Conservation (phyloP, 2,329 filamentous ascomycete species). For the Colletotrichum sp. region DNA sequence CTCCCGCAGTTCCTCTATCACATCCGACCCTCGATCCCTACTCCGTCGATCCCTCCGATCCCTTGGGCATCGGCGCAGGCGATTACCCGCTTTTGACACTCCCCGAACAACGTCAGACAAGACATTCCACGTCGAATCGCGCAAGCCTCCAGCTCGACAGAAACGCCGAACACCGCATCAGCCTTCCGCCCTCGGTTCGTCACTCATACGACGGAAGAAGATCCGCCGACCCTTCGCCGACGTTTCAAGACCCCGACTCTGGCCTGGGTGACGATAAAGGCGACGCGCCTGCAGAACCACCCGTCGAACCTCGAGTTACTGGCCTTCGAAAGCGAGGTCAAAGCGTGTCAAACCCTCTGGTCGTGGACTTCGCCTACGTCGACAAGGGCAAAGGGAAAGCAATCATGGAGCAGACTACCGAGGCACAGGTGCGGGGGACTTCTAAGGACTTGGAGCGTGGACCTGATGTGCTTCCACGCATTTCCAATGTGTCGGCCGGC, state of each 20-base stretch:
- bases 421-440: slow-evolving; percentile 39
- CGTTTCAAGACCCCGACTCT: slow-evolving; percentile 21
- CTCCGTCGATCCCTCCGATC: slow-evolving; percentile 39
- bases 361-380: slow-evolving; percentile 21
- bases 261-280: slow-evolving; percentile 11
- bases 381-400: slow-evolving; percentile 59
- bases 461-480: slow-evolving; percentile 45
- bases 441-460: slow-evolving; percentile 62
- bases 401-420: slow-evolving; percentile 47
- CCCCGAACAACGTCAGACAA: slow-evolving; percentile 52
- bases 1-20: slow-evolving; percentile 54
- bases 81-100: slow-evolving; percentile 58
- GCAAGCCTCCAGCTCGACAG: slow-evolving; percentile 58
- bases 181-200: slow-evolving; percentile 58
- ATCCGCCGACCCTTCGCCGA: slow-evolving; percentile 34
- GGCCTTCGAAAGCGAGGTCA: slow-evolving; percentile 31
- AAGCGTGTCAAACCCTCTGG: slow-evolving; percentile 28
- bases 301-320: slow-evolving; percentile 18
- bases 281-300: slow-evolving; percentile 1
- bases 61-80: slow-evolving; percentile 42
- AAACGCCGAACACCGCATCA: slow-evolving; percentile 53
- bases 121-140: slow-evolving; percentile 46
- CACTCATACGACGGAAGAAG: slow-evolving; percentile 59
- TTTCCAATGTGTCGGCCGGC: slow-evolving; percentile 53
- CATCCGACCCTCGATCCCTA: slow-evolving; percentile 46